Base-by-base conservation (phyloP, 1,284 basidiomycete genomes). In the Ceratobasidium sp. region DNA sequence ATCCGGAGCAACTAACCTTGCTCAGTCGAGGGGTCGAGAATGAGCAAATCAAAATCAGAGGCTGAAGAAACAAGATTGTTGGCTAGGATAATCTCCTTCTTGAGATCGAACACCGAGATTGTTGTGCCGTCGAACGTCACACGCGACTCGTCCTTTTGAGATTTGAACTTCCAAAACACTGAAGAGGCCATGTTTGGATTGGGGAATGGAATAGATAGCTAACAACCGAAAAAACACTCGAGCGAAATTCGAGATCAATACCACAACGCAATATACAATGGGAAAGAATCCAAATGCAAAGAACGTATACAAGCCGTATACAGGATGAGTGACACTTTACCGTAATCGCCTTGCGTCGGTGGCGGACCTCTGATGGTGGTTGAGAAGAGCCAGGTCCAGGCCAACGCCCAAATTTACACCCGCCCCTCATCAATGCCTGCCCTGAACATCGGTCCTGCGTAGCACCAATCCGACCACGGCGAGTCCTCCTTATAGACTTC, bases 91-190 rank as follows among this genome's bases (percentile, higher is more conserved):
- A 99, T 95, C 84, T 99, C 97, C 84, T 92, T 93, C 85, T 99
- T 99, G 81, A 99, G 86, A 83, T 99, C 98, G 87, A 98, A 99
- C 76, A 99, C 95, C 79, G 95, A 96, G 80, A 99, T 98, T 76
- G 95, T 95, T 76, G 97, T 98, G 79, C 97, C 97, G 81, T 99
- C 97, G 84, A 99, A 98, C 73, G 94, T 92, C 82, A 98, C 91
- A 80, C 95, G 88, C 75, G 95, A 96, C 83, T 98, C 96, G 83
- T 95, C 92, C 85, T 88, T 93, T 81, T 95, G 93, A 76, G 96
- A 96, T 82, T 91, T 94, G 91, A 98, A 99, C 83, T 93, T 94
- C 89, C 98, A 99, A 85, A 98, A 98, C 79, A 99, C 95, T 81
- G 92, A 95, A 79, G 94, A 96, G 79, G 92, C 87, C 95, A 96